Base-by-base conservation (phyloP, 2,329 filamentous ascomycete species). In the Trichophaea hybrida region DNA sequence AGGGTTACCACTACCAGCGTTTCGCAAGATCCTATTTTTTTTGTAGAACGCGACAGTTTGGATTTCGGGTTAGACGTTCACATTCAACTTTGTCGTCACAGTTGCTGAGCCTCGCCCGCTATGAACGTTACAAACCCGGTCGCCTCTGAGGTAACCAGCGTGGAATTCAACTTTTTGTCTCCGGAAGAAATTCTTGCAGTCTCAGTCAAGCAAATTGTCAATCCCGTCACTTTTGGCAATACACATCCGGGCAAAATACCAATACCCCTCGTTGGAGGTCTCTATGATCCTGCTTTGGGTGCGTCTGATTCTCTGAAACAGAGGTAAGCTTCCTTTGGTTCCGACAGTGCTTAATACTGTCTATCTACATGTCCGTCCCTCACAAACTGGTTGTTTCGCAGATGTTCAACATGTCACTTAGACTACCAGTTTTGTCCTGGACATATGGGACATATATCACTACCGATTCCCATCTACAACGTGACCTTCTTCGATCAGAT, bases 401-500 rank as follows among this genome's bases (percentile, higher is more conserved):
- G 88, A 70, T 98, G 93, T 75, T 80, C 88, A 68, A 98, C 93
- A 72, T 98, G 93, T 75, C 88, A 91, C 67, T 79, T 94, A 66
- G 86, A 84, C 69, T 84, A 83, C 63, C 80, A 83, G 70, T 81
- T 81, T 68, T 98, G 94, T 71, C 88, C 91, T 5, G 94, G 94
- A 59, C 94, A 98, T 75, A 81, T 86, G 61, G 94, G 93, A 57
- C 93, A 98, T 71, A 94, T 98, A 71, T 88, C 96, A 68, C 82
- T 98, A 10, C 90, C 93, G 12, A 85, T 90, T 10, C 88, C 87
- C 51, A 87, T 96, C 56, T 98, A 97, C 72, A 91, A 98, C 72
- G 88, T 91, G n/a, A 86, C 89, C 1, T 97, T 96, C 70, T 85
- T 98, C 77, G 90, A 96, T 70, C 90, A 96, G 72, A 80, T 90